Evolutionary conservation across 1,284 basidiomycete species (phyloP).

Genomic region (Rhodotorula sp.): DNA sequence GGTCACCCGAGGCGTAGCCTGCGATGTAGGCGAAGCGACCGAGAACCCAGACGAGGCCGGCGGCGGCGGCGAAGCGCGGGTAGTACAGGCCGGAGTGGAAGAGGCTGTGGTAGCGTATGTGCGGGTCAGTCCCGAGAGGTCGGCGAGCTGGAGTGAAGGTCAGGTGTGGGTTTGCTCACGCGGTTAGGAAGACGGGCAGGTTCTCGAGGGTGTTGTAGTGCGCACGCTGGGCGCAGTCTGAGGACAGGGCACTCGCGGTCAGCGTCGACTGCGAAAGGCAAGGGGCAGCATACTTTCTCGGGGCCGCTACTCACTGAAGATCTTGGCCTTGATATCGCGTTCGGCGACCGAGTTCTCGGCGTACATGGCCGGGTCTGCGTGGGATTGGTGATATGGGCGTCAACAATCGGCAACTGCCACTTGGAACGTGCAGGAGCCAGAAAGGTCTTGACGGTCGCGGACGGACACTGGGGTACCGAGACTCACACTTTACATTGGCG

Average conservation of each 20-base stretch:
- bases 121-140: background rate
- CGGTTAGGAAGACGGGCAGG: conserved; percentile 26
- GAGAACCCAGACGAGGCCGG: conserved; percentile 23
- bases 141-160: background rate
- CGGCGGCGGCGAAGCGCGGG: conserved; percentile 21
- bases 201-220: conserved; percentile 38
- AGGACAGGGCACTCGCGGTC: background rate
- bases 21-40: conserved; percentile 27
- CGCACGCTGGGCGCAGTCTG: conserved; percentile 36
- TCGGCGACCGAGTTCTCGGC: conserved; percentile 25
- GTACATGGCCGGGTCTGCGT: conserved; percentile 26
- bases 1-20: conserved; percentile 31
- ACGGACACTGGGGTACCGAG: background rate
- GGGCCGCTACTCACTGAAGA: conserved; percentile 15
- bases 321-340: conserved; percentile 14
- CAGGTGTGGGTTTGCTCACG: background rate
- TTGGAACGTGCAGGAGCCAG: background rate
- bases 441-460: background rate
- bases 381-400: background rate
- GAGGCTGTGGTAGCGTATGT: conserved; percentile 4
- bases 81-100: conserved; percentile 26
- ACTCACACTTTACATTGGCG: conserved; percentile 17
- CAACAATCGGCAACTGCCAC: background rate
- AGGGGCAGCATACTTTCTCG: no score
- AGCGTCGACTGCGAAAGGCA: background rate